Conservation (phyloP, 371 early-diverging fungal species). For the Nematocida parisii region DNA sequence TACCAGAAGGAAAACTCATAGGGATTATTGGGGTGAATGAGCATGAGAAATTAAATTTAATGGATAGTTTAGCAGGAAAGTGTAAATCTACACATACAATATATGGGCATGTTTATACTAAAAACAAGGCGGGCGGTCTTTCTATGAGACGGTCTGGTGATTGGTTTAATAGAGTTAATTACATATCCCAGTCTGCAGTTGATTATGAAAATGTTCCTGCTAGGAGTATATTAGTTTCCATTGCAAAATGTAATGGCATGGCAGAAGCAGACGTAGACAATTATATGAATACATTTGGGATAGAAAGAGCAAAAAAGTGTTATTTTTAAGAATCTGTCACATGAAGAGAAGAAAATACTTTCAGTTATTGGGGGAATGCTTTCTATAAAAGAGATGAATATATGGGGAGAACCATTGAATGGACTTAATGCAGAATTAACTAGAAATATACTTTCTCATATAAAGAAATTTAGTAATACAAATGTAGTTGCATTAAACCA, state of each 20-base stretch:
- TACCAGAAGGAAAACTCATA: constrained; percentile 11
- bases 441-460: neutral
- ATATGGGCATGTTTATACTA: constrained; percentile 71
- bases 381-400: constrained; percentile 1
- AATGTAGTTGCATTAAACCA: constrained; percentile 23
- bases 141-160: constrained; percentile 21
- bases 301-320: neutral
- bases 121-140: constrained; percentile 35
- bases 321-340: constrained; percentile 14
- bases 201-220: constrained; percentile 17
- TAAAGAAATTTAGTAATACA: neutral
- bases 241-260: neutral
- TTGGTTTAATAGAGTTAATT: constrained; percentile 1
- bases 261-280: neutral
- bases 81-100: constrained; percentile 71
- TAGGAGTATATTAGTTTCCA: neutral
- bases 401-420: constrained; percentile 42
- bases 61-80: constrained; percentile 71
- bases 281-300: neutral
- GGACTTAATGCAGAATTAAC: constrained; percentile 22
- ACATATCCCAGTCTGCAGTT: neutral
- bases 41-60: constrained; percentile 71
- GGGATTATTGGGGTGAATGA: constrained; percentile 75
- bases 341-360: constrained; percentile 15
- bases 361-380: constrained; percentile 12